phyloP scores from a whole-genome alignment of 768 basidiomycete species.

The Tricholoma hemisulphureum region DNA sequence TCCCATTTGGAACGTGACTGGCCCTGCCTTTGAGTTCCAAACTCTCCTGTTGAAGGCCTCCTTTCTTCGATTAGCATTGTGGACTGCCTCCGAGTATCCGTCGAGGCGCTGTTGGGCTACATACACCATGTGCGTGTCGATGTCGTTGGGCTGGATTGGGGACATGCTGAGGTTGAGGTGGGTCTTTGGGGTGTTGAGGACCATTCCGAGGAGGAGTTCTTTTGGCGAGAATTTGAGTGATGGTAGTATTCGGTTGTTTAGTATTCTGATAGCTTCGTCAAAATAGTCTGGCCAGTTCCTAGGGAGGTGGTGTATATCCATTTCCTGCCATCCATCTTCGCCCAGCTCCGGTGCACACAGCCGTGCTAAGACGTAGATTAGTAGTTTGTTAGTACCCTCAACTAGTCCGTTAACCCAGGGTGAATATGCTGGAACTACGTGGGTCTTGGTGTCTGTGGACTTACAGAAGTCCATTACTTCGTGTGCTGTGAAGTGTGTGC shows the following conservation, averaged over 20 bases:
- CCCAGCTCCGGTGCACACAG: not conserved
- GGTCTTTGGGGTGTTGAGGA: conserved; percentile 24
- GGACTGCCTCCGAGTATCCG: conserved; percentile 22
- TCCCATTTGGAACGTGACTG: conserved; percentile 19
- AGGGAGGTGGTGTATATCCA: conserved; percentile 24
- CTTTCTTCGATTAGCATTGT: conserved; percentile 21
- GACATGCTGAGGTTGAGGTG: not conserved
- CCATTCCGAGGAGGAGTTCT: conserved; percentile 26
- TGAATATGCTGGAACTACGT: not conserved
- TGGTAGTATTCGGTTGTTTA: conserved; percentile 27
- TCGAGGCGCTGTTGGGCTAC: conserved; percentile 29
- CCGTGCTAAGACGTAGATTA: not conserved
- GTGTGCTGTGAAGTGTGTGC: not conserved
- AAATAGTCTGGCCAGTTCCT: conserved; percentile 33
- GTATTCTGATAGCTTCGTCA: conserved; percentile 19
- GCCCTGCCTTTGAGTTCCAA: conserved; percentile 8
- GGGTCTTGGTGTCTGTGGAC: not conserved
- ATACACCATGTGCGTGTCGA: conserved; percentile 22
- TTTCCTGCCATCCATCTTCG: too few relatives aligned
- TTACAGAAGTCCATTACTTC: too few relatives aligned
- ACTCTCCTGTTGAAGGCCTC: conserved; percentile 24
- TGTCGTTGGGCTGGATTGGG: conserved; percentile 3
- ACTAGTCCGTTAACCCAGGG: too few relatives aligned
- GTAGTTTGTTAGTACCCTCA: not conserved
- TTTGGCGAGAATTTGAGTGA: conserved; percentile 19